Conservation (phyloP, 1,284 basidiomycete genomes). For the Fomitopsis palustris region DNA sequence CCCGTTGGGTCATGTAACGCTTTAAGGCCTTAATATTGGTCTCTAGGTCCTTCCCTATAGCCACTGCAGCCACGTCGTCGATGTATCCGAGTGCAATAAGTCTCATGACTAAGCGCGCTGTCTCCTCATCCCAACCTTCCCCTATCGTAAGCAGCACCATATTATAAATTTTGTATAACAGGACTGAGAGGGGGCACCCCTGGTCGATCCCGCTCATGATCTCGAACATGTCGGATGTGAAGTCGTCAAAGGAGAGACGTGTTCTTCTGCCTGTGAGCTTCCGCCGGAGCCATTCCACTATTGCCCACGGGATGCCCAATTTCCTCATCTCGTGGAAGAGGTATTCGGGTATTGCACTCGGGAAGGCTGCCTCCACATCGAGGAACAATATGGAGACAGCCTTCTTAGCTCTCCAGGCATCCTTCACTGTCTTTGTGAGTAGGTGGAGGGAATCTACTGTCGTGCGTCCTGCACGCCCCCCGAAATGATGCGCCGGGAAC, state of each 20-base stretch:
- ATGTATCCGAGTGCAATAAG: constrained; percentile 24
- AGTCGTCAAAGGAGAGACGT: constrained; percentile 28
- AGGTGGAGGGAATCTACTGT: constrained; percentile 36
- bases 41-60: constrained; percentile 11
- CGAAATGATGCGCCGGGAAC: constrained; percentile 30
- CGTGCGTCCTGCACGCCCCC: constrained; percentile 30
- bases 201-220: too few species aligned
- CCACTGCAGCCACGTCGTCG: constrained; percentile 24
- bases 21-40: constrained; percentile 15
- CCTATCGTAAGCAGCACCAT: constrained; percentile 22
- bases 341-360: too few species aligned
- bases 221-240: constrained; percentile 15
- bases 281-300: constrained; percentile 19
- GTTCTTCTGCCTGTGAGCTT: constrained; percentile 24
- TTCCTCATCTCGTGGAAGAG: constrained; percentile 31
- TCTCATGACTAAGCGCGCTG: too few species aligned
- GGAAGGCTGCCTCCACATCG: constrained; percentile 40
- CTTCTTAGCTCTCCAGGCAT: constrained; percentile 30
- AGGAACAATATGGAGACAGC: constrained; percentile 33
- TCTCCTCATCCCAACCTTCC: constrained; percentile 11
- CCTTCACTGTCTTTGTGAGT: constrained; percentile 27
- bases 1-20: constrained; percentile 16
- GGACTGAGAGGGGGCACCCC: constrained; percentile 31
- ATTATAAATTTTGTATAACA: constrained; percentile 34
- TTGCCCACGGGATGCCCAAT: constrained; percentile 25